These are phyloP conservation scores for Lippia alba DNA, from an alignment of 305 asterid genomes.

Conservation along the genomic window DNA sequence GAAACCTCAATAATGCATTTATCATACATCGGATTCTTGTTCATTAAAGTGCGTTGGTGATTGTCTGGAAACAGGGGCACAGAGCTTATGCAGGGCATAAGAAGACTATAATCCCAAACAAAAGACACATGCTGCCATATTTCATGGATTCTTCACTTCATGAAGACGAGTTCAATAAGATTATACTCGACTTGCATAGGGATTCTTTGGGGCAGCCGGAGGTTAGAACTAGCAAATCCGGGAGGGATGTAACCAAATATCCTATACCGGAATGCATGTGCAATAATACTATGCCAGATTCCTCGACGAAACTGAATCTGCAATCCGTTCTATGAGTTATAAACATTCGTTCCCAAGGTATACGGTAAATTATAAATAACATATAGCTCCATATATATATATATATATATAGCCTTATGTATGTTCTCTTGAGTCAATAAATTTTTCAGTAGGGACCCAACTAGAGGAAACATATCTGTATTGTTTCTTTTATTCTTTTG, in stretches of 20 bases:
- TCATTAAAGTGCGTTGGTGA: not conserved
- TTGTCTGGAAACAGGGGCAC: conserved; percentile 60
- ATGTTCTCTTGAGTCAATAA: conserved; percentile 7
- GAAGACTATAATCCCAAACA: conserved; percentile 86
- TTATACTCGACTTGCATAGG: conserved; percentile 64
- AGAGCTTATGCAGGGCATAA: conserved; percentile 93
- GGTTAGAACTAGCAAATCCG: conserved; percentile 66
- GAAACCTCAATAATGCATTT: too few relatives aligned
- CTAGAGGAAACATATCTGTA: conserved; percentile 27
- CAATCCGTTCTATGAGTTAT: not conserved
- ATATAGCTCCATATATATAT: conserved; percentile 19
- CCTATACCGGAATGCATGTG: conserved; percentile 96
- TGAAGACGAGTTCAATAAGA: conserved; percentile 65
- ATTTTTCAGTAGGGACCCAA: conserved; percentile 31
- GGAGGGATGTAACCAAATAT: conserved; percentile 87
- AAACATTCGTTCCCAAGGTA: not conserved
- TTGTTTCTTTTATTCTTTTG: conserved; percentile 43
- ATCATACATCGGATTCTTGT: too few relatives aligned
- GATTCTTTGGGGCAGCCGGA: conserved; percentile 93
- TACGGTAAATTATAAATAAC: conserved; percentile 17
- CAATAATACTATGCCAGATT: conserved; percentile 41
- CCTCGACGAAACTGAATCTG: conserved; percentile 24
- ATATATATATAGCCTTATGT: not conserved
- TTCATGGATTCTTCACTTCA: conserved; percentile 73
- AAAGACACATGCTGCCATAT: conserved; percentile 77